These are phyloP conservation scores for Myrica gale DNA, from an alignment of 306 rosid genomes.

Conservation along the genomic window DNA sequence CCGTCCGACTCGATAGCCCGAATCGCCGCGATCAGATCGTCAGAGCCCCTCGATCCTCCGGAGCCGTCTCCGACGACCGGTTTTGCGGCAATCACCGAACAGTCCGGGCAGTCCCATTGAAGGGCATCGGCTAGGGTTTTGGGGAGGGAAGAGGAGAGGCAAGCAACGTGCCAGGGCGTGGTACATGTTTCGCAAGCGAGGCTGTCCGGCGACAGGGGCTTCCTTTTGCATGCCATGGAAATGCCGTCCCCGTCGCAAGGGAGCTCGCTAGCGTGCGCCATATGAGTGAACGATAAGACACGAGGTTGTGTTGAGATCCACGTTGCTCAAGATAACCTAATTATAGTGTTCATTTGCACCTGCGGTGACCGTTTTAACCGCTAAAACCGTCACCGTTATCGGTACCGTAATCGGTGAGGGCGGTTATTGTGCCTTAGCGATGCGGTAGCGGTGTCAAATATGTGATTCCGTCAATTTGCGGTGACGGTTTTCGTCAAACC, in stretches of 20 bases:
- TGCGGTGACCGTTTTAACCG: too few species aligned
- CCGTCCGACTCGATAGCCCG: slow-evolving; percentile 49
- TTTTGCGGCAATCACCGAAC: slow-evolving; percentile 18
- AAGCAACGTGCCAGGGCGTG: slow-evolving; percentile 48
- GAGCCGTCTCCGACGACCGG: background rate
- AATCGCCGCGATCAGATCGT: slow-evolving; percentile 40
- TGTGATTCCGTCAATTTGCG: too few species aligned
- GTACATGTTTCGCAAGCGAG: slow-evolving; percentile 47
- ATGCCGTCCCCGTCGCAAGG: slow-evolving; percentile 53
- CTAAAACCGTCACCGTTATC: too few species aligned
- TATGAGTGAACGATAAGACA: background rate
- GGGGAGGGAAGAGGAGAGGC: slow-evolving; percentile 39
- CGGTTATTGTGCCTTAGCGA: too few species aligned
- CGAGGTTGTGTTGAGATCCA: too few species aligned
- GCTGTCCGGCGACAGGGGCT: slow-evolving; percentile 28
- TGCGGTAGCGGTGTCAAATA: too few species aligned
- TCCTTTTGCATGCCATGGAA: slow-evolving; percentile 52
- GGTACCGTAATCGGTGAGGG: too few species aligned
- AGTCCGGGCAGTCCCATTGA: slow-evolving; percentile 60
- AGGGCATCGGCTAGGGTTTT: slow-evolving; percentile 29
- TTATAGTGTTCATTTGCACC: too few species aligned
- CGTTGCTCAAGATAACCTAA: too few species aligned
- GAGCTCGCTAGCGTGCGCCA: slow-evolving; percentile 32
- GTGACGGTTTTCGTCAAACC: too few species aligned
- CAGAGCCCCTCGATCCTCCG: background rate